Base-by-base conservation (phyloP, 2,329 filamentous ascomycete genomes). In the Dryadomyces sulphureus region DNA sequence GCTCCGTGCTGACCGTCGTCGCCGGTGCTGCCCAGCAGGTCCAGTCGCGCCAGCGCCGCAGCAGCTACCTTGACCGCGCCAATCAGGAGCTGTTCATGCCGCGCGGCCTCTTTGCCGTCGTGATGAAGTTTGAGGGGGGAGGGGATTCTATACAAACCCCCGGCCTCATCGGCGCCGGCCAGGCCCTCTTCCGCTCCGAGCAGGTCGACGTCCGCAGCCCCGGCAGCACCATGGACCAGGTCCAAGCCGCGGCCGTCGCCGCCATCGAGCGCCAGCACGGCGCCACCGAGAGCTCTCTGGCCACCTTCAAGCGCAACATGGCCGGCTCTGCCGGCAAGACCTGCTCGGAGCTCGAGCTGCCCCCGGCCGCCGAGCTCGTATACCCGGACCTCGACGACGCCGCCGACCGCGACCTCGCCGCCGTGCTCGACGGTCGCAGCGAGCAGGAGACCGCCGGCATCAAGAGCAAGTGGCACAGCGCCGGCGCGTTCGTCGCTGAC, bases 401-500 rank as follows among this genome's bases (percentile, higher is more conserved):
- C 12, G 54, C 53, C 1, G 52, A 50, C 5, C 54, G 55, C 14
- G 51, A 51, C 9, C 45, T 46, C 25, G 52, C 55, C 20, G 55
- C 58, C 27, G 54, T 52, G 7, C 11, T 14, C 24, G 52, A 54
- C 20, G 50, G 35, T 5, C 19, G 21, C 36, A 19, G 1, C 16
- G 30, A 6, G 24, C 39, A 22, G 42, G 14, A 48, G n/a, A 41
- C 38, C 6, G 43, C 38, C 22, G 45, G 24, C 20, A 12, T 43
- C 14, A 48, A 45, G 39, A 27, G 51, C 24, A 59, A 57, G 35
- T 53, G 62, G 49, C 62, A 60, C 43, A 51, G 51, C 6, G 50
- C 52, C n/a, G 55, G 60, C 30, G 54, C 59, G 41, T 65, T 54
- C 52, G 57, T 74, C n/a, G 57, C 55, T 4, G 61, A 65, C 39